Conservation (phyloP, 371 early-diverging fungal species). For the Mortierella sp. region DNA sequence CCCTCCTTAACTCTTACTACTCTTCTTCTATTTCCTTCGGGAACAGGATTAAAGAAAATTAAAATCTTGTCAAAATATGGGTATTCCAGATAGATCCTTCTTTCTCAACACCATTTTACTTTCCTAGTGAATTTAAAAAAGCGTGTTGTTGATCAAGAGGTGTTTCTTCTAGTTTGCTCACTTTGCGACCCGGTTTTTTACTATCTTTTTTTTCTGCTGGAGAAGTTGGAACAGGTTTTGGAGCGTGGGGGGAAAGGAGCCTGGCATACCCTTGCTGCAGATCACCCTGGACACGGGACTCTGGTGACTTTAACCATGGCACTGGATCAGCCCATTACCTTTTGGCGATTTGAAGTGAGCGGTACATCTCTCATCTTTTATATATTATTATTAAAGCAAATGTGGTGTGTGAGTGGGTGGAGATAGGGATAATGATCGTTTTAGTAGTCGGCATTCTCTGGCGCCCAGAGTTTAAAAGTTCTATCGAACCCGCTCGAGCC, state of each 20-base stretch:
- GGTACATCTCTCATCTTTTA: slow-evolving; percentile 24
- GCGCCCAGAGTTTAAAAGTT: slow-evolving; percentile 93
- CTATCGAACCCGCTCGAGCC: slow-evolving; percentile 92
- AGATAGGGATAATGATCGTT: background rate
- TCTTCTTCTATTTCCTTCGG: background rate
- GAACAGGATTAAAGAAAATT: background rate
- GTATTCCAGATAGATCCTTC: too few species aligned
- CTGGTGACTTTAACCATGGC: slow-evolving; percentile 54
- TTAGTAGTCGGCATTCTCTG: slow-evolving; percentile 48
- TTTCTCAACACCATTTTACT: too few species aligned
- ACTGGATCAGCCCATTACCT: slow-evolving; percentile 49
- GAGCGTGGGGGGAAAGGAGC: slow-evolving; percentile 41
- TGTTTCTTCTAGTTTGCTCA: slow-evolving; percentile 2
- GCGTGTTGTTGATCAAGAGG: too few species aligned
- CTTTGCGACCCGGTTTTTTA: background rate
- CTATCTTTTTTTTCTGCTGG: background rate
- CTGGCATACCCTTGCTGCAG: slow-evolving; percentile 53
- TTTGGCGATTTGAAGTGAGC: slow-evolving; percentile 55
- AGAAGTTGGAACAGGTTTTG: background rate
- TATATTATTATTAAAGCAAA: slow-evolving; percentile 3
- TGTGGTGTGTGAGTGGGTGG: background rate
- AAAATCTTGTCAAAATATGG: background rate
- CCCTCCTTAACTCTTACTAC: background rate
- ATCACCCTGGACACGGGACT: slow-evolving; percentile 52
- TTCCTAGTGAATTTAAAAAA: too few species aligned